Evolutionary conservation across 345 rosid species (phyloP), one percentile per base, ranked within the genome.

Genomic region (Reutealis trisperma): DNA sequence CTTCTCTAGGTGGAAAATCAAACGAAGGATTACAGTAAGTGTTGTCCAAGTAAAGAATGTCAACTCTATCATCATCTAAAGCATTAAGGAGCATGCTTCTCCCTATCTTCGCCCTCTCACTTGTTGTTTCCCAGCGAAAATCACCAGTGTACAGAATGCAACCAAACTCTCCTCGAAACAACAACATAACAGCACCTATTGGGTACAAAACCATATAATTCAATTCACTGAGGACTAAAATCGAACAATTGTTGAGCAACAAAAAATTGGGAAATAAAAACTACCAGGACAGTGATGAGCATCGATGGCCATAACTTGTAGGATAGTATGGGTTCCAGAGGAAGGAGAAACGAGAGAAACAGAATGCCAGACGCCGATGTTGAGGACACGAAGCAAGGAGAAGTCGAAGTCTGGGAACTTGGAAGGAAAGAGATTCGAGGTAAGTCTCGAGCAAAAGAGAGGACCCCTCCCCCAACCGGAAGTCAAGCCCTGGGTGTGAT

Each of bases 271-370:
- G 0, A 45, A 60, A 70, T 27, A 3, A 18, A 22, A 44, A 4
- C 37, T 69, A 90, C 95, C 95, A 0, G 93, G 95, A 75, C 93
- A 93, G 69, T 91, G 96, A 83, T 88, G 84, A 51, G 93, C 96
- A 66, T 93, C 90, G 41, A 93, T 72, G 60, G 90, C 83, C 89
- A 89, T 84, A 77, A 91, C 87, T 30, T 85, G 85, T 78, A 89
- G 72, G 22, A 44, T 27, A 3, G 83, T 78, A 63, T 59, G 27
- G 27, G 88, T 73, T 37, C 81, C 85, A 27, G 92, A 78, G 63
- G 89, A 84, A 45, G 87, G 92, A 22, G 87, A 88, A 21, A 73
- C 58, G 72, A 90, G 83, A 62, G 86, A 74, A 75, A 93, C 63
- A 25, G 92, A 79, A 57, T 79, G 82, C 98, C 98, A 90, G 52